Conservation (phyloP, 257 asterid genomes). For the Nicotiana otophora region DNA sequence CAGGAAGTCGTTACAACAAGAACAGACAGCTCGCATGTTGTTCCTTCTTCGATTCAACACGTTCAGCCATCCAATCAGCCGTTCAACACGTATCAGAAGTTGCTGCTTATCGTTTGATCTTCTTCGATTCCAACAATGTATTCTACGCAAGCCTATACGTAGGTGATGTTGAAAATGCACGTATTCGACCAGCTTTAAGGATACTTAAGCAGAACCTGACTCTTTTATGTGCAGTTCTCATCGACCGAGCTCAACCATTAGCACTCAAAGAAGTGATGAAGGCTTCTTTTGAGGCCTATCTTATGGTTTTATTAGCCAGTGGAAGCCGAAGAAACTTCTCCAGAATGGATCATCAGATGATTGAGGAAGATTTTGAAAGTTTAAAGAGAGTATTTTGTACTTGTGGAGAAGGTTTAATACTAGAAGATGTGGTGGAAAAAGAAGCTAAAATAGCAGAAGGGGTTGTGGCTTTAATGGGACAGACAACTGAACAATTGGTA, state of each 20-base stretch:
- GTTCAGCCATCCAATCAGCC: conserved; percentile 46
- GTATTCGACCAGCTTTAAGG: conserved; percentile 50
- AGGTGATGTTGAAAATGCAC: conserved; percentile 45
- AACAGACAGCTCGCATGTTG: conserved; percentile 30
- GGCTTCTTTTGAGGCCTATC: conserved; percentile 75
- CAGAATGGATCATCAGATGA: conserved; percentile 56
- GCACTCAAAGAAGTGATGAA: conserved; percentile 74
- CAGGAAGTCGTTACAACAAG: conserved; percentile 27
- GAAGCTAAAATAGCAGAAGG: conserved; percentile 78
- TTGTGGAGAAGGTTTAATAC: conserved; percentile 69
- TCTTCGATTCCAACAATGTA: conserved; percentile 63
- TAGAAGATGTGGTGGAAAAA: conserved; percentile 52
- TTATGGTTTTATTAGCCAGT: conserved; percentile 84
- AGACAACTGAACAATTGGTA: conserved; percentile 68
- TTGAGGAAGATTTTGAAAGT: conserved; percentile 69
- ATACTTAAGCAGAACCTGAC: conserved; percentile 66
- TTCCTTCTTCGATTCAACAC: conserved; percentile 62
- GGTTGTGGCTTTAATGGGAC: conserved; percentile 64
- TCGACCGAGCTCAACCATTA: conserved; percentile 54
- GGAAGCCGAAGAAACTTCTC: conserved; percentile 58
- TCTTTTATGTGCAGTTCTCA: conserved; percentile 69
- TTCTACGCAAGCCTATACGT: conserved; percentile 55
- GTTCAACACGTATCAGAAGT: conserved; percentile 75
- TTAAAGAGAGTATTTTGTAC: conserved; percentile 55
- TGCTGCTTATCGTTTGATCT: conserved; percentile 78